Conservation (phyloP, 1,284 basidiomycete species). For the Abortiporus biennis region DNA sequence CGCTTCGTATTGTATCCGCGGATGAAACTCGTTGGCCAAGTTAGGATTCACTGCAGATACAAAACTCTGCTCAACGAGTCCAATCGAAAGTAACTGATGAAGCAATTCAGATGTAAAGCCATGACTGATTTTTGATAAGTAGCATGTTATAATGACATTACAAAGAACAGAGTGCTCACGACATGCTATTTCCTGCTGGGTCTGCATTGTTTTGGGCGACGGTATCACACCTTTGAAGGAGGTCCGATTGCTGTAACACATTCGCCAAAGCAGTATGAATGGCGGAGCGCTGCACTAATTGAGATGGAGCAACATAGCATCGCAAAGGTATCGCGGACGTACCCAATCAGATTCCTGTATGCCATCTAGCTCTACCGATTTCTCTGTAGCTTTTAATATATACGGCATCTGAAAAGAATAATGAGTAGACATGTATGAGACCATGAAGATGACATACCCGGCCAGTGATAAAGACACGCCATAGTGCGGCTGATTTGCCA, state of each 20-base stretch:
- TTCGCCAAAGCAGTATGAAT: slow-evolving; percentile 48
- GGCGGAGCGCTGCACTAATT: slow-evolving; percentile 39
- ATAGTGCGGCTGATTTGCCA: slow-evolving; percentile 37
- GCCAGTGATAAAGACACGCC: slow-evolving; percentile 68
- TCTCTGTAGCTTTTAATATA: slow-evolving; percentile 49
- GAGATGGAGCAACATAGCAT: slow-evolving; percentile 12
- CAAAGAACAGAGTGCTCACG: background rate
- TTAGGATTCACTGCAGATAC: slow-evolving; percentile 44
- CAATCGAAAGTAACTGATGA: slow-evolving; percentile 46
- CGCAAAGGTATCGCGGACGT: slow-evolving; percentile 13
- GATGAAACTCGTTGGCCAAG: slow-evolving; percentile 39
- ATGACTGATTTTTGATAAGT: slow-evolving; percentile 12
- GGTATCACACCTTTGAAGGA: slow-evolving; percentile 31
- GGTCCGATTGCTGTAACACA: slow-evolving; percentile 43
- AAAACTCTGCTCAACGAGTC: slow-evolving; percentile 48
- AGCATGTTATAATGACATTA: background rate
- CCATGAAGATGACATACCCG: slow-evolving; percentile 42
- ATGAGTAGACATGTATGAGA: background rate
- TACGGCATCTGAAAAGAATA: slow-evolving; percentile 46
- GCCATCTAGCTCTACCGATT: slow-evolving; percentile 45
- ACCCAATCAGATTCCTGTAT: slow-evolving; percentile 53
- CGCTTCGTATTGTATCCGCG: slow-evolving; percentile 49
- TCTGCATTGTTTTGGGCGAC: background rate
- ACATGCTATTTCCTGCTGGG: background rate
- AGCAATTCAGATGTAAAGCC: slow-evolving; percentile 52